phyloP scores from a whole-genome alignment of 768 basidiomycete species.

The Lactarius trivialis region DNA sequence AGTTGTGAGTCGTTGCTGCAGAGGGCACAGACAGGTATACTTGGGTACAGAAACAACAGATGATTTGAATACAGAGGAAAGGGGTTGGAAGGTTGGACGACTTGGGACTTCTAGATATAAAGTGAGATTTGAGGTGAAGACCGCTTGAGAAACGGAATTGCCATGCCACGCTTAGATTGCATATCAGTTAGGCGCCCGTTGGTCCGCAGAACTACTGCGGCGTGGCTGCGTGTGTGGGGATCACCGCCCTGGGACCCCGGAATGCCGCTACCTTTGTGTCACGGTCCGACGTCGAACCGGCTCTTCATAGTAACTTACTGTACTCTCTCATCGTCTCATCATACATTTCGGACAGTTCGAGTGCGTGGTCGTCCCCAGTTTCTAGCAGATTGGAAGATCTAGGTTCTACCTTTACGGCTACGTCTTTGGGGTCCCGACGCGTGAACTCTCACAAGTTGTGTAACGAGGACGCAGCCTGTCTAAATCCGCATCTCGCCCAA shows the following conservation, averaged over 20 bases:
- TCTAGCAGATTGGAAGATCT: background rate
- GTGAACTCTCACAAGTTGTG: background rate
- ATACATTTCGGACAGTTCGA: background rate
- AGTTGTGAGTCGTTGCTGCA: no score
- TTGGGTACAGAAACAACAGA: constrained; percentile 1
- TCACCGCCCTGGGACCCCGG: background rate
- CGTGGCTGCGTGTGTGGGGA: background rate
- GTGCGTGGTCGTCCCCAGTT: background rate
- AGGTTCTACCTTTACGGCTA: background rate
- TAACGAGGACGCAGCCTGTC: background rate
- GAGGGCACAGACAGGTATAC: background rate
- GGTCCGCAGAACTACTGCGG: background rate
- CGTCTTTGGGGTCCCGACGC: background rate
- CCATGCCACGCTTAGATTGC: background rate
- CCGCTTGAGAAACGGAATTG: background rate
- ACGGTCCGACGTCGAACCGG: background rate
- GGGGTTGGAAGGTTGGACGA: background rate
- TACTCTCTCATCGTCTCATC: background rate
- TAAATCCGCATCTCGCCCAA: background rate
- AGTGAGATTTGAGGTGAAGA: background rate
- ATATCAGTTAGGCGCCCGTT: background rate
- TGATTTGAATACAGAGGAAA: background rate
- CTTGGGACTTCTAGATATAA: background rate
- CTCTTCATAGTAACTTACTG: background rate
- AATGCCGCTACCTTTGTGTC: background rate